phyloP scores from a whole-genome alignment of 441 rosid species.

The Theobroma grandiflorum region DNA sequence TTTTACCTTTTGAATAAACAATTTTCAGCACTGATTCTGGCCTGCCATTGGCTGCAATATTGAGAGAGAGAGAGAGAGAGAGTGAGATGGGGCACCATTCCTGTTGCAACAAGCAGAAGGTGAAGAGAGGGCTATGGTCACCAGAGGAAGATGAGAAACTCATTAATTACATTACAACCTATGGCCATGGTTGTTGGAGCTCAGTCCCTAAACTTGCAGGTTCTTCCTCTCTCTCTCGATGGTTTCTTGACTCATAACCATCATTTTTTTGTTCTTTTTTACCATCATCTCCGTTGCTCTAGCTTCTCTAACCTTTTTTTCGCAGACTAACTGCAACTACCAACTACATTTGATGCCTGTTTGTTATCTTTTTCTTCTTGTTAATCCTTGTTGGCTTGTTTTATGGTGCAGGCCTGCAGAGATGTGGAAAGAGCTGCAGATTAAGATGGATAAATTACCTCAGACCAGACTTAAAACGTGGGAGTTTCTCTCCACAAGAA shows the following conservation, averaged over 20 bases:
- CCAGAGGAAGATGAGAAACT: slow-evolving; percentile 98
- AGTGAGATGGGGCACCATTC: slow-evolving; percentile 91
- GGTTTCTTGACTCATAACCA: neutral
- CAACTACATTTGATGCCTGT: slow-evolving; percentile 21
- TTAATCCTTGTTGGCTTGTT: neutral
- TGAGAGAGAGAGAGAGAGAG: slow-evolving; percentile 41
- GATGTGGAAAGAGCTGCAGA: slow-evolving; percentile 99
- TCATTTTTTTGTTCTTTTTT: neutral
- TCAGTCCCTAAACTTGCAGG: slow-evolving; percentile 98
- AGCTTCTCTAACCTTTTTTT: neutral
- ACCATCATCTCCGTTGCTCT: neutral
- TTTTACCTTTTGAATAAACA: slow-evolving; percentile 22
- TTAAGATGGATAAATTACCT: slow-evolving; percentile 94
- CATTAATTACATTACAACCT: slow-evolving; percentile 83
- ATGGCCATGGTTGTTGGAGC: slow-evolving; percentile 99
- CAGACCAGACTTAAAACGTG: slow-evolving; percentile 95
- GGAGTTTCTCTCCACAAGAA: slow-evolving; percentile 96
- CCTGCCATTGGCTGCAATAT: slow-evolving; percentile 33
- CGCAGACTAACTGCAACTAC: slow-evolving; percentile 22
- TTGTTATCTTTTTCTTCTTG: neutral
- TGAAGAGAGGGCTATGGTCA: slow-evolving; percentile 98
- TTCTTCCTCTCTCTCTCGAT: slow-evolving; percentile 16
- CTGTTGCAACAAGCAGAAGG: slow-evolving; percentile 99
- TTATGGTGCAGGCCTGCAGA: slow-evolving; percentile 67
- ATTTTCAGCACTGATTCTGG: slow-evolving; percentile 37